Evolutionary conservation across 73 alveolate species (phyloP), one percentile per base, ranked within the genome.

Genomic region (Stentor coeruleus): DNA sequence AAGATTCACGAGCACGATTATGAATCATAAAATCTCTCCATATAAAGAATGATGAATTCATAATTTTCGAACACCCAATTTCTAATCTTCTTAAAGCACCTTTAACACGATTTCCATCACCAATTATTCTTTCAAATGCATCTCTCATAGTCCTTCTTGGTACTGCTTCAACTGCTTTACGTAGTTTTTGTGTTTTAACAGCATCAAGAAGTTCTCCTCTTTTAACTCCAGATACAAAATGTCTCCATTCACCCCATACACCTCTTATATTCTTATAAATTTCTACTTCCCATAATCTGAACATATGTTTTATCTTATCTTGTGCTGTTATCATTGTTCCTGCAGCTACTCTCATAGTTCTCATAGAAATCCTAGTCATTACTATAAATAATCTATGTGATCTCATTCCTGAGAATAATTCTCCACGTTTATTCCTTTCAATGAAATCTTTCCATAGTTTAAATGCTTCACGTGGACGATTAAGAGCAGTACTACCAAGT

Each of bases 61-160:
- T 49, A 20, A 49, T 20, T 49, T 49, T 49, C 6, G 20, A 20
- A 11, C 28, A 6, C 6, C 28, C 6, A 49, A 49, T 49, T 49
- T 49, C 66, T 20, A 49, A 20, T 49, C 66, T 49, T 59, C 77
- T 59, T 6, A 59, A 26, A 59, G 77, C 77, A 59, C 40, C 77
- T 59, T 59, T 59, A 11, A 59, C 77, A 14, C 77, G 28, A 3
- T 11, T 6, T 4, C 36, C 77, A 59, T 59, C 77, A 6, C 36
- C 36, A 6, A 59, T 26, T 6, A 59, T 28, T 28, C 39, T 6
- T 59, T 59, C 36, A 26, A 6, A 59, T 4, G 77, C 77, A 59
- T 59, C 77, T 59, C 77, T 59, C 11, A 59, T 4, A 6, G 77
- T 59, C 6, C 77, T 6, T 4, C 38, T 59, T 14, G 77, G 77